Base-by-base conservation (phyloP, 2,329 filamentous ascomycete genomes). In the Acarospora socialis region DNA sequence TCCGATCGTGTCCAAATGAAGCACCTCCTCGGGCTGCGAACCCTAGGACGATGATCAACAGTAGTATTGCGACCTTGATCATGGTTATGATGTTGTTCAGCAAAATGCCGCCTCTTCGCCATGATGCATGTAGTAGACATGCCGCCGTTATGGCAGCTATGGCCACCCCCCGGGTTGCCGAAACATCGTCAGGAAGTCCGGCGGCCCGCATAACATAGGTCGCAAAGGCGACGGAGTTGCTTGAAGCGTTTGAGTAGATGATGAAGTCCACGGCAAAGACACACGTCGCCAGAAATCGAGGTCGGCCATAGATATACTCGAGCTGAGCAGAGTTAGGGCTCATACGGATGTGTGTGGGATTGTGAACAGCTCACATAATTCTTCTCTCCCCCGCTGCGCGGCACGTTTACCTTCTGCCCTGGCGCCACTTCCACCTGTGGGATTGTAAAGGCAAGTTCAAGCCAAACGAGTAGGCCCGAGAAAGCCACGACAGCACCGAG, bases 21-120 rank as follows among this genome's bases (percentile, higher is more conserved):
- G 33, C 36, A 8, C 48, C 43, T 2, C 29, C 44, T 17, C 40
- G 43, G n/a, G 42, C 43, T 17, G 42, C 44, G 30, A 58, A 49
- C 7, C 55, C 59, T 13, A 55, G 45, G 6, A 46, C 35, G 21
- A 60, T 50, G 28, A 70, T 63, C 7, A 60, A 47, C 2, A 68
- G 33, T 2, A 71, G 53, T 2, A 68, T 57, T 27, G 51, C 42
- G 3, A 68, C 46, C 40, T 71, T 71, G 36, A 66, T 41, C 3
- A 60, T 46, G 3, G 66, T 66, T 19, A 70, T 50, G n/a, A 56
- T 15, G 38, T 70, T 70, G 44, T 65, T 67, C 15, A 70, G 42
- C 14, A 53, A 44, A 25, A 70, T 66, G 2, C 67, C 67, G 3
- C 62, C 63, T 5, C 57, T 51, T 16, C 67, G 52, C 25, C 62